phyloP scores from a whole-genome alignment of 2,329 filamentous ascomycete genomes.

The Fusarium succisae region DNA sequence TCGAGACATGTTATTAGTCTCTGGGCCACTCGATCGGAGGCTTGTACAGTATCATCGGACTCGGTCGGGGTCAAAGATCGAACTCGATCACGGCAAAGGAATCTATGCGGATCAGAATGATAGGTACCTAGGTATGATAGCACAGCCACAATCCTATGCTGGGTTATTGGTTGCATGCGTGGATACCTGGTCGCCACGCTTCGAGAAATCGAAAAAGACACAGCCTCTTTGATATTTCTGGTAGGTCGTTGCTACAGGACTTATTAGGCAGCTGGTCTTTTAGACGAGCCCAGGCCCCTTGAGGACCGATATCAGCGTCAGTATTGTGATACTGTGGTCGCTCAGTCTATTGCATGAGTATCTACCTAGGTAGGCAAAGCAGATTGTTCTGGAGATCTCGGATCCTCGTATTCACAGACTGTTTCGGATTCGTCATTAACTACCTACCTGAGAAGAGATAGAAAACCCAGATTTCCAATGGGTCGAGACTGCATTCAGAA shows the following conservation, averaged over 20 bases:
- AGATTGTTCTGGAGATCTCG: not conserved
- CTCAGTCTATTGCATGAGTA: not conserved
- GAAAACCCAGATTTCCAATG: slow-evolving; percentile 13
- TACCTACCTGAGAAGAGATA: not conserved
- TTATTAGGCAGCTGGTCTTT: slow-evolving; percentile 19
- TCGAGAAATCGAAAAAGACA: slow-evolving; percentile 22
- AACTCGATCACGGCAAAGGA: not conserved
- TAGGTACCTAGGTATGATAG: not conserved
- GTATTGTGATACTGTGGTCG: not conserved
- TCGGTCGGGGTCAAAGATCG: not conserved
- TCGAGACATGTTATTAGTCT: not conserved
- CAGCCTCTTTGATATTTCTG: slow-evolving; percentile 5
- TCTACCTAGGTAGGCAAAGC: not conserved
- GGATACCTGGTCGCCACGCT: slow-evolving; percentile 12
- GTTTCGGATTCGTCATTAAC: slow-evolving; percentile 5
- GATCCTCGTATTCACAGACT: not conserved
- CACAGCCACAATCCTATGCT: slow-evolving; percentile 24
- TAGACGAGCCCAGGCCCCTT: not conserved
- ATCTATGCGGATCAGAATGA: not conserved
- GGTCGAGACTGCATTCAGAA: not conserved
- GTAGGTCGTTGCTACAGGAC: not conserved
- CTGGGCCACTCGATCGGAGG: not conserved
- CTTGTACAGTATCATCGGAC: not conserved
- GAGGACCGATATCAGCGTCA: not conserved
- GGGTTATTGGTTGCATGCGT: not conserved